These are phyloP conservation scores for Solanum chiquidenum DNA, from an alignment of 257 asterid species.

Conservation along the genomic window DNA sequence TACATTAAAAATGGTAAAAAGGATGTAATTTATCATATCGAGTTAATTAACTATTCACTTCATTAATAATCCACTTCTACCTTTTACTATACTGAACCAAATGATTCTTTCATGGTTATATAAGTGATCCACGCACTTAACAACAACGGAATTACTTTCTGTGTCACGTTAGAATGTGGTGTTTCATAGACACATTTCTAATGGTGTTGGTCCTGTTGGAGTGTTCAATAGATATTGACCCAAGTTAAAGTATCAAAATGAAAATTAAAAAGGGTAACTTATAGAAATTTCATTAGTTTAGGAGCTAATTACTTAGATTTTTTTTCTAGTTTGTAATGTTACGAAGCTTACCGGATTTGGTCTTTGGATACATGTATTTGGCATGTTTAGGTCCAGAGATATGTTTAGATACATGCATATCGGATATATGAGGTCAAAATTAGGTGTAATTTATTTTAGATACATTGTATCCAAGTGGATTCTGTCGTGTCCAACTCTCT, in stretches of 20 bases:
- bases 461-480: neutral
- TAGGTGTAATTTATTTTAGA: neutral
- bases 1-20: neutral
- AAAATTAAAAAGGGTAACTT: neutral
- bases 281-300: no score
- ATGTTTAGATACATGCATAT: neutral
- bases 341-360: neutral
- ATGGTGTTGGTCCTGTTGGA: neutral
- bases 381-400: no score
- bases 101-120: neutral
- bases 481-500: no score
- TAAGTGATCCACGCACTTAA: neutral
- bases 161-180: neutral
- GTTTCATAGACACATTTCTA: neutral
- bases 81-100: neutral
- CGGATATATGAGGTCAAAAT: neutral
- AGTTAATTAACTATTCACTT: neutral
- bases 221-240: neutral
- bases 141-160: neutral
- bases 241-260: neutral
- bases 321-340: neutral
- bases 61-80: no score
- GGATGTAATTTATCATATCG: neutral
- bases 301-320: neutral
- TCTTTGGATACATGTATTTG: neutral